Evolutionary conservation across 805 yeast genomes (phyloP).

Genomic region (Yamadazyma takamatsuzukensis): DNA sequence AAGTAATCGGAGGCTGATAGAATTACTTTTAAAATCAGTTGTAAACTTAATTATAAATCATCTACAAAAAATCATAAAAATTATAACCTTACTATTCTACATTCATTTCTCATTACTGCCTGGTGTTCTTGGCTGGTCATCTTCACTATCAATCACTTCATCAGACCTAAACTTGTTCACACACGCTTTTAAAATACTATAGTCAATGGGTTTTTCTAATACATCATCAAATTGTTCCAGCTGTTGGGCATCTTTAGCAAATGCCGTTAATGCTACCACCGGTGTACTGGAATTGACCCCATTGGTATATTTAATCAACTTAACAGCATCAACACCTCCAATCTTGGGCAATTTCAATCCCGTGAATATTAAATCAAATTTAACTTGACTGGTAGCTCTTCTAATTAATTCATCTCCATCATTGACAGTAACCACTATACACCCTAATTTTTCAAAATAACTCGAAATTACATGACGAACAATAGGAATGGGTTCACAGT

Average conservation of each 20-base stretch:
- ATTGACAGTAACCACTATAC: constrained; percentile 72
- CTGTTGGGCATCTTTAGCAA: constrained; percentile 59
- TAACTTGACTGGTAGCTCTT: constrained; percentile 76
- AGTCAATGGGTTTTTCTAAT: constrained; percentile 64
- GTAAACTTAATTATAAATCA: too few relatives aligned
- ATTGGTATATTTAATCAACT: constrained; percentile 68
- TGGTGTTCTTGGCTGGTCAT: constrained; percentile 12
- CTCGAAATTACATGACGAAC: constrained; percentile 65
- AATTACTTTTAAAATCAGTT: too few relatives aligned
- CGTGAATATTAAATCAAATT: constrained; percentile 78
- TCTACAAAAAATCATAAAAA: too few relatives aligned
- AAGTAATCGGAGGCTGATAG: too few relatives aligned
- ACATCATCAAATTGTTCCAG: constrained; percentile 61
- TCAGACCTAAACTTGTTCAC: constrained; percentile 17
- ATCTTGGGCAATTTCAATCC: constrained; percentile 66
- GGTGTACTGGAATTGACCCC: constrained; percentile 78
- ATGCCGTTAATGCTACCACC: constrained; percentile 70
- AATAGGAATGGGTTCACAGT: constrained; percentile 86
- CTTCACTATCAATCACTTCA: constrained; percentile 27
- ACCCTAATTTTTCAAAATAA: constrained; percentile 65
- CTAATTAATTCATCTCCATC: constrained; percentile 82
- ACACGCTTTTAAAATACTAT: constrained; percentile 18
- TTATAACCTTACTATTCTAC: too few relatives aligned
- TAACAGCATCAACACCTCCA: constrained; percentile 72
- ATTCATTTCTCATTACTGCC: constrained; percentile 5